phyloP scores from a whole-genome alignment of 495 filamentous ascomycete genomes.

The Peziza echinospora region DNA sequence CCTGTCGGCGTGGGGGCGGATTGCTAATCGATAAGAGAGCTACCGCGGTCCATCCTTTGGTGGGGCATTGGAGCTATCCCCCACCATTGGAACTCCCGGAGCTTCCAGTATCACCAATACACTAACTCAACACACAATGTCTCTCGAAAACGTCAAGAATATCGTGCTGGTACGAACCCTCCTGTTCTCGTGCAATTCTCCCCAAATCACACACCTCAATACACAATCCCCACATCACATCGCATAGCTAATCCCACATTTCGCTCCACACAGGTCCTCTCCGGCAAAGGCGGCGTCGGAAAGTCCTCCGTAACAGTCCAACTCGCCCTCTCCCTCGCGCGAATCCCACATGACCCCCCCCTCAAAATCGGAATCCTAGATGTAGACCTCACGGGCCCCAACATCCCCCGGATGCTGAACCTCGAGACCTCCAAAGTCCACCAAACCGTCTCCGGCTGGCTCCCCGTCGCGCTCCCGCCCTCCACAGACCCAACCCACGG shows the following conservation, averaged over 20 bases:
- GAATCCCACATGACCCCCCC: constrained; percentile 55
- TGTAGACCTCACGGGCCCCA: constrained; percentile 87
- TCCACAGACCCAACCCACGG: constrained; percentile 1
- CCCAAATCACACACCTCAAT: no score
- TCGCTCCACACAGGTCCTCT: constrained; percentile 41
- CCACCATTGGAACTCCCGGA: no score
- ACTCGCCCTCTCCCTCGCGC: constrained; percentile 71
- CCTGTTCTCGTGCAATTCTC: no score
- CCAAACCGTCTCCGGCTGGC: constrained; percentile 72
- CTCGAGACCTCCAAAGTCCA: constrained; percentile 76
- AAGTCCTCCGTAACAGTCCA: constrained; percentile 95
- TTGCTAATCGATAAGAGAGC: no score
- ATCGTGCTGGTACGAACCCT: constrained; percentile 34
- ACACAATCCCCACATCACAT: constrained; percentile 2
- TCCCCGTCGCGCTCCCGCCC: constrained; percentile 41
- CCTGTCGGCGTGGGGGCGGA: no score
- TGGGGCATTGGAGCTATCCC: no score
- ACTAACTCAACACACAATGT: constrained; percentile 31
- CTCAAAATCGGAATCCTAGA: constrained; percentile 69
- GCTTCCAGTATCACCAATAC: no score
- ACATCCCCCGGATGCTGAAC: constrained; percentile 80
- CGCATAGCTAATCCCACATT: constrained; percentile 6
- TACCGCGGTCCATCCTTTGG: no score
- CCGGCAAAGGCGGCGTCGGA: constrained; percentile 91
- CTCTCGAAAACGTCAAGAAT: constrained; percentile 35